Conservation (phyloP, 306 rosid genomes). For the Dryas drummondii region DNA sequence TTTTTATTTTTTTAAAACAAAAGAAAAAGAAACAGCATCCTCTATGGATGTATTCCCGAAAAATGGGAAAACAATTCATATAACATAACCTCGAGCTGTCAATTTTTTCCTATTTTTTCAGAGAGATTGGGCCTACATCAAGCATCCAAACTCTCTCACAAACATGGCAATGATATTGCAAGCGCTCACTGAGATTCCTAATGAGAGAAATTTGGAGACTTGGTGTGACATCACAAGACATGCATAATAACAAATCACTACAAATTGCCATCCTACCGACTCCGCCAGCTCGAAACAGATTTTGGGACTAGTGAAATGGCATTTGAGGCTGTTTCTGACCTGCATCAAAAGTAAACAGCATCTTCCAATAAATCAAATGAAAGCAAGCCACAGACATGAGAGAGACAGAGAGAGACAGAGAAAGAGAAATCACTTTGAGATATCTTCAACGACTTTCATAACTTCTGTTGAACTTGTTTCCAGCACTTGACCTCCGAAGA, state of each 20-base stretch:
- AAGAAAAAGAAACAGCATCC: neutral
- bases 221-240: neutral
- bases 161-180: neutral
- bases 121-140: too few relatives aligned
- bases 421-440: constrained; percentile 58
- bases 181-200: neutral
- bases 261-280: constrained; percentile 34
- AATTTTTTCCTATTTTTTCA: neutral
- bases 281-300: constrained; percentile 85
- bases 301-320: constrained; percentile 74
- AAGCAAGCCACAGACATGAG: neutral
- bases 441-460: constrained; percentile 81
- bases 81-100: neutral
- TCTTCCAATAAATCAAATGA: neutral
- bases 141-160: neutral
- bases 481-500: constrained; percentile 89
- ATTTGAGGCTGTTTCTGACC: constrained; percentile 78
- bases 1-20: too few relatives aligned
- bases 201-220: neutral
- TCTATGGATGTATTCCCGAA: too few relatives aligned
- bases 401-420: constrained; percentile 12
- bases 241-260: neutral
- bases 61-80: too few relatives aligned
- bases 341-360: constrained; percentile 32
- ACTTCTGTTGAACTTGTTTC: constrained; percentile 91